Evolutionary conservation across 345 rosid genomes (phyloP).

Genomic region (Pelargonium nanum): DNA sequence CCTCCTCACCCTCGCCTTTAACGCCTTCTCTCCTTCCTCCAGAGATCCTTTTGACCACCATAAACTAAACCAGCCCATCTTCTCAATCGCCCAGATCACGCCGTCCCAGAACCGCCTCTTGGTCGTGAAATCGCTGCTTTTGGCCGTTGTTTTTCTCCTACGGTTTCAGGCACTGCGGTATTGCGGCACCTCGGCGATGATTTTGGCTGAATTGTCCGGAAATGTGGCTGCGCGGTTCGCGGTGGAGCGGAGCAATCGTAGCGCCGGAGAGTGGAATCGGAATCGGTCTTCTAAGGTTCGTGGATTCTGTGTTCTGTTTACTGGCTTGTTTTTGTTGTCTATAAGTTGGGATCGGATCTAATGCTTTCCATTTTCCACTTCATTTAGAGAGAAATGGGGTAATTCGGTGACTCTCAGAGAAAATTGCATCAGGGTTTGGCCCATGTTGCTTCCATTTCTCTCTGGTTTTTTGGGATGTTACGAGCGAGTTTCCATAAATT

Average conservation of each 20-base stretch:
- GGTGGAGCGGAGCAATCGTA: slow-evolving; percentile 19
- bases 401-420: slow-evolving; percentile 38
- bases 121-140: slow-evolving; percentile 39
- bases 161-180: slow-evolving; percentile 82
- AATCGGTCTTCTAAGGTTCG: slow-evolving; percentile 28
- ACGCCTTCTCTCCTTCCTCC: slow-evolving; percentile 11
- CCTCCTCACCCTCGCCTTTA: slow-evolving; percentile 19
- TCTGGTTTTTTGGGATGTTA: slow-evolving; percentile 84
- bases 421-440: slow-evolving; percentile 64
- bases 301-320: slow-evolving; percentile 51
- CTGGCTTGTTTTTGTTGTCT: slow-evolving; percentile 61
- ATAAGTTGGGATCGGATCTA: slow-evolving; percentile 82
- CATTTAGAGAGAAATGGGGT: slow-evolving; percentile 28
- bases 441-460: slow-evolving; percentile 72
- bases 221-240: slow-evolving; percentile 53
- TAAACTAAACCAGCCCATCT: slow-evolving; percentile 21
- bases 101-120: slow-evolving; percentile 42
- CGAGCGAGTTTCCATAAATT: slow-evolving; percentile 65
- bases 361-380: slow-evolving; percentile 62
- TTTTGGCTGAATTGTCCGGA: slow-evolving; percentile 80
- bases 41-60: slow-evolving; percentile 11
- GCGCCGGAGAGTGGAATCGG: slow-evolving; percentile 11
- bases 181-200: slow-evolving; percentile 92
- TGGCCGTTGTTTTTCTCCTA: slow-evolving; percentile 59
- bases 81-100: slow-evolving; percentile 37